Base-by-base conservation (phyloP, 257 asterid genomes). In the Perilla frutescens region DNA sequence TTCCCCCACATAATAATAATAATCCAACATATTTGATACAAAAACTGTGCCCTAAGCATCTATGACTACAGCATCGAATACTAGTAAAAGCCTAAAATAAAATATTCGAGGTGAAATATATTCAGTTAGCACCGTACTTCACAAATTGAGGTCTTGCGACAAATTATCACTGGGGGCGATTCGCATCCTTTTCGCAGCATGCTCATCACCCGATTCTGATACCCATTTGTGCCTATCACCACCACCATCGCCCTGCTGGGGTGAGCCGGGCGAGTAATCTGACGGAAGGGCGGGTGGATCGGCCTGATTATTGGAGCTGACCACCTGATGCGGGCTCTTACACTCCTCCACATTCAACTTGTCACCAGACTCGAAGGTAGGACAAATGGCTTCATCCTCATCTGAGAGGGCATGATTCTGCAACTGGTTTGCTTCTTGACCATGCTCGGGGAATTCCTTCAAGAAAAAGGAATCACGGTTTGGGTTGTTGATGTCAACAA, bases 171-270 rank as follows among this genome's bases (percentile, higher is more conserved):
- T 63, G 15, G 83, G 73, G 9, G 74, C 65, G 36, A 81, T 74
- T 61, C 91, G 82, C 80, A 82, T 81, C 83, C 81, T 87, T 80
- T 93, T 93, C n/a, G 91, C 78, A 70, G 77, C 64, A 57, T 60
- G 89, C 37, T 75, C 79, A 76, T 70, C 76, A 11, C 71, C 85
- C 1, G 81, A 62, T 49, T 77, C 88, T 34, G 81, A 29, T 13
- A 1, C 74, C 61, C 76, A 60, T 39, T 59, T 77, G 6, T 37
- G 72, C 45, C 5, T 73, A 48, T 39, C 73, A 41, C 63, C 58
- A 41, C 63, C 58, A 40, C 40, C 60, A 41, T 51, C 43, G n/a
- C 63, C 68, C 37, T 48, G 43, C 66, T 43, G 29, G 14, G 72
- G 4, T 4, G 32, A 47, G 7, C 3, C 4, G 5, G 70, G 73